These are phyloP conservation scores for Sphagnum contortum DNA, from an alignment of 225 moss, liverwort and hornwort species.

Conservation along the genomic window DNA sequence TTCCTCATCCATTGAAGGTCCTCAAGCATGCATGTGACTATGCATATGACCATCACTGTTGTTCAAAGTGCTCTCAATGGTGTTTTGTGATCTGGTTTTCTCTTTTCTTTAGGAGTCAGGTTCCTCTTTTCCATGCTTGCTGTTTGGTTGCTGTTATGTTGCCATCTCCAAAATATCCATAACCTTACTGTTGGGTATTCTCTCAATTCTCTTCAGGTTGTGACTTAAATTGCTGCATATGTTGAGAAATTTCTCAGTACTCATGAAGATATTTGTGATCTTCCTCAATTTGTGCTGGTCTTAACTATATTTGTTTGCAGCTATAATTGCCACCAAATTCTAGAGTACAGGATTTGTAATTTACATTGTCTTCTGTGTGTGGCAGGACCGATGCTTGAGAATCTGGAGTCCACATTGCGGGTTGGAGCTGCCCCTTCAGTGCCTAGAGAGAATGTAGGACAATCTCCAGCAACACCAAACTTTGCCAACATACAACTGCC, in stretches of 20 bases:
- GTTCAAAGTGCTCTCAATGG: no score
- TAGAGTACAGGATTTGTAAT: neutral
- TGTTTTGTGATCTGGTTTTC: no score
- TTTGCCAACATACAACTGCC: constrained; percentile 58
- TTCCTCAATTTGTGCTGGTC: neutral
- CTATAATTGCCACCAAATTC: neutral
- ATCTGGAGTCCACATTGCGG: constrained; percentile 78
- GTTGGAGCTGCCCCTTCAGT: constrained; percentile 80
- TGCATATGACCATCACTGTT: no score
- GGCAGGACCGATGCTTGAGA: constrained; percentile 79
- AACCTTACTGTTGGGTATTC: neutral
- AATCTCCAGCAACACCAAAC: constrained; percentile 36
- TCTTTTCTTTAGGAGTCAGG: no score
- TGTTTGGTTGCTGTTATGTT: no score
- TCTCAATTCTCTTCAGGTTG: neutral
- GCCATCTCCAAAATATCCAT: neutral
- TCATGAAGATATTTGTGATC: neutral
- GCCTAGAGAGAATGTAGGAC: constrained; percentile 25
- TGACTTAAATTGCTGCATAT: neutral
- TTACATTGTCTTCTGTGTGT: neutral
- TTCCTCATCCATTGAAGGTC: no score
- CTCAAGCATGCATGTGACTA: no score
- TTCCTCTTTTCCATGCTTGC: no score
- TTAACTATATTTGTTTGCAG: neutral
- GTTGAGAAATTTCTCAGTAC: neutral